phyloP scores from a whole-genome alignment of 140 eudicot species.

The Cichorium intybus region DNA sequence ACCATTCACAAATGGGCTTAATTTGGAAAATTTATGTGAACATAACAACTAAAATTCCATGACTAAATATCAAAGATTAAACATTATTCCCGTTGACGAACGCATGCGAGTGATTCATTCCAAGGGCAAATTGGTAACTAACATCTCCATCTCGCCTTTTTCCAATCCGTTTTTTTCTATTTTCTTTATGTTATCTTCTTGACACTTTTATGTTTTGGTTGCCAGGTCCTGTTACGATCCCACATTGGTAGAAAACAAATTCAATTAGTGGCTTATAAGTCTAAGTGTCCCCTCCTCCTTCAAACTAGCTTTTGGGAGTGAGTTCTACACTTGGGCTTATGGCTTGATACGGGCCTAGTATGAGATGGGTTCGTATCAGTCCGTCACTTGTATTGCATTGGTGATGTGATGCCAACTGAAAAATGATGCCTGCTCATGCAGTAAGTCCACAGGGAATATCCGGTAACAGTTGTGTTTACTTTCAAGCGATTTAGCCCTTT shows the following conservation, averaged over 20 bases:
- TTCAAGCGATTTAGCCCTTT: conserved; percentile 1
- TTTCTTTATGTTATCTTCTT: conserved; percentile 10
- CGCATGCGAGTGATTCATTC: conserved; percentile 93
- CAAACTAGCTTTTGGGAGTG: no score
- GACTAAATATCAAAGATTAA: neutral
- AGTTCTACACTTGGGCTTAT: no score
- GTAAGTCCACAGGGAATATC: conserved; percentile 99
- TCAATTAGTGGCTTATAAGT: no score
- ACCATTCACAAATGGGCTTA: conserved; percentile 93
- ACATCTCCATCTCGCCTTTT: neutral
- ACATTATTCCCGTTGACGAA: conserved; percentile 81
- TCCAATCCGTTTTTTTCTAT: neutral
- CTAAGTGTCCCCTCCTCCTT: no score
- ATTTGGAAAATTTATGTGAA: conserved; percentile 74
- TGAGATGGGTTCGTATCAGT: no score
- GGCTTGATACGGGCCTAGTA: no score
- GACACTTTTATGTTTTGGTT: conserved; percentile 43
- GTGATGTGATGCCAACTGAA: conserved; percentile 99
- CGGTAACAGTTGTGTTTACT: conserved; percentile 37
- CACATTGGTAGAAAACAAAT: no score
- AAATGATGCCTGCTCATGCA: conserved; percentile 99
- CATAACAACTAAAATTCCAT: neutral
- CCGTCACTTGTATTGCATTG: conserved; percentile 95
- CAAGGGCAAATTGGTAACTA: conserved; percentile 70
- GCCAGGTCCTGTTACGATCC: conserved; percentile 91